Conservation (phyloP, 2,329 filamentous ascomycete species). For the Furcasterigmium furcatum region DNA sequence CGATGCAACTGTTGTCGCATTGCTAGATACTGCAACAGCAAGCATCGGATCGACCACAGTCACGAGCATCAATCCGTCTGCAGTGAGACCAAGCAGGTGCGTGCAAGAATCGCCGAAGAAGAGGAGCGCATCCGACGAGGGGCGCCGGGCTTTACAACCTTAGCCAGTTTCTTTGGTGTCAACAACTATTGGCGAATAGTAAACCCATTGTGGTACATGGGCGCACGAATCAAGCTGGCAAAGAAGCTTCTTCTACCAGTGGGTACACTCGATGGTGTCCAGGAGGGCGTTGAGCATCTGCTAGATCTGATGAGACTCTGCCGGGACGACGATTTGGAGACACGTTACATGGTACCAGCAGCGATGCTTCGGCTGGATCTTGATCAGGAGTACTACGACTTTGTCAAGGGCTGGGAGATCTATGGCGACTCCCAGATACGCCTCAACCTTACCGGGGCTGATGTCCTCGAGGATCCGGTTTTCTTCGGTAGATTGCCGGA, state of each 20-base stretch:
- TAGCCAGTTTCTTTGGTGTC: conserved; percentile 32
- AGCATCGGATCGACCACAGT: conserved; percentile 36
- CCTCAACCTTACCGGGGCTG: conserved; percentile 14
- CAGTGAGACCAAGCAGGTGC: conserved; percentile 26
- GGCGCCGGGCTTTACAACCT: conserved; percentile 18
- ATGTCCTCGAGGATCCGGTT: conserved; percentile 14
- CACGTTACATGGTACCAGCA: conserved; percentile 35
- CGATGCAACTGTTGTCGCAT: conserved; percentile 38
- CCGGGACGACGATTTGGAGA: conserved; percentile 39
- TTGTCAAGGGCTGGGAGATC: conserved; percentile 29
- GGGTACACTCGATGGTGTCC: conserved; percentile 27
- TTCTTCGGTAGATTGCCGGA: not conserved
- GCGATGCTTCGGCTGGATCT: conserved; percentile 40
- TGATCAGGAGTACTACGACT: conserved; percentile 49
- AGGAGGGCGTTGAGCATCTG: conserved; percentile 32
- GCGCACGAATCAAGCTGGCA: conserved; percentile 25
- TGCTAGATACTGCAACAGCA: conserved; percentile 39
- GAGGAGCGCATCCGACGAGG: conserved; percentile 31
- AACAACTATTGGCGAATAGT: conserved; percentile 39
- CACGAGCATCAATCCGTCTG: conserved; percentile 35
- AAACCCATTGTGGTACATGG: conserved; percentile 42
- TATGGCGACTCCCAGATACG: conserved; percentile 17
- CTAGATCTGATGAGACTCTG: conserved; percentile 40
- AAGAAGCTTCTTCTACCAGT: conserved; percentile 25
- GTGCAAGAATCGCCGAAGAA: conserved; percentile 23